A percentile compares a stretch with the other conserved stretches of the same genome.
Conservation (phyloP, 2,329 filamentous ascomycete genomes). For the Sclerotinia nivalis region DNA sequence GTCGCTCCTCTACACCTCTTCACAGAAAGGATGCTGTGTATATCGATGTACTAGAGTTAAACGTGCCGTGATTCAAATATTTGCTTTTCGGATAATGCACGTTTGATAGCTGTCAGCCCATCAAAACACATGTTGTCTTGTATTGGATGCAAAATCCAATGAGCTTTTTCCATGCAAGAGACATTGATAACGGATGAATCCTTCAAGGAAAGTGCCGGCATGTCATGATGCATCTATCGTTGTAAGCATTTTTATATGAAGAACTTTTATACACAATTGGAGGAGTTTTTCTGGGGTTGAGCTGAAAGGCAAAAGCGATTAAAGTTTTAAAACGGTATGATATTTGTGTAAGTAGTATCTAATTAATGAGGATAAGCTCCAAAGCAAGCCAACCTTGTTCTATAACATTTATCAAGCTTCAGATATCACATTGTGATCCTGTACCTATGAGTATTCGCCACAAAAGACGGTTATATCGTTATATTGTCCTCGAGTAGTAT, state of each 20-base stretch:
- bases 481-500: background rate
- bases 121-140: background rate
- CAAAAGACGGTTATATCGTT: background rate
- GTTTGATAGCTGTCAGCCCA: conserved; percentile 4
- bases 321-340: background rate
- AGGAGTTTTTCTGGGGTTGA: background rate
- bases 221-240: background rate
- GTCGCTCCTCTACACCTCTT: too few species aligned
- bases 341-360: background rate
- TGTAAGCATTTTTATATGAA: background rate
- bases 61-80: background rate
- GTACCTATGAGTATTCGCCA: background rate
- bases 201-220: background rate
- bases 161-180: background rate
- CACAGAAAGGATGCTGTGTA: background rate
- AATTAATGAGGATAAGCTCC: background rate
- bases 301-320: background rate
- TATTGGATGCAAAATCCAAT: background rate
- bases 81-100: background rate
- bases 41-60: background rate
- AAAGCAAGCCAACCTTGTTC: background rate
- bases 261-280: background rate
- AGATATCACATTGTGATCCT: background rate
- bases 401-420: background rate
- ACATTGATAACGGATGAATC: background rate